Conservation (phyloP, 176 grass and related monocot genomes). For the Hsuehochloa calcarea region DNA sequence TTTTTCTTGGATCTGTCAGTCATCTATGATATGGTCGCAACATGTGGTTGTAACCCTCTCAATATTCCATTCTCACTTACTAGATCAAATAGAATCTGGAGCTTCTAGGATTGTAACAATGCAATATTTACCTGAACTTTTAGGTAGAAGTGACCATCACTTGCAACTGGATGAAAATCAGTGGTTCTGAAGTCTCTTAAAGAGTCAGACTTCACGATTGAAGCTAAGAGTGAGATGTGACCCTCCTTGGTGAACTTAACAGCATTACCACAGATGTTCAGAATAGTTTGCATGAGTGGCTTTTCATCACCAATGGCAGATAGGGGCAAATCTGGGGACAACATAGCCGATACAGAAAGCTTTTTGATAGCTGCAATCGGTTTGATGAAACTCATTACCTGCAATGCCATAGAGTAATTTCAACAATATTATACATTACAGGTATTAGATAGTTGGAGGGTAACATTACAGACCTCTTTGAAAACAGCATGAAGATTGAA, state of each 20-base stretch:
- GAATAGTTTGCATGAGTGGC: constrained; percentile 84
- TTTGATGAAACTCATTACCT: constrained; percentile 74
- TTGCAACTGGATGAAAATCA: constrained; percentile 65
- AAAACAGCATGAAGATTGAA: constrained; percentile 70
- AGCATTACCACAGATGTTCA: constrained; percentile 89
- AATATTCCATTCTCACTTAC: background rate
- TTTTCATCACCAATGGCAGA: constrained; percentile 86
- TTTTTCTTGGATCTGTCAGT: background rate
- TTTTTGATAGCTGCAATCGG: constrained; percentile 77
- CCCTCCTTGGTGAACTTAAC: constrained; percentile 98
- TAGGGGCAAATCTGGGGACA: constrained; percentile 82
- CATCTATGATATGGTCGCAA: background rate
- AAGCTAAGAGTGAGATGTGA: constrained; percentile 71
- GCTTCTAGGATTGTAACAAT: constrained; percentile 15
- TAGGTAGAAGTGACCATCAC: constrained; percentile 80
- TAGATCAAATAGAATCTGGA: background rate
- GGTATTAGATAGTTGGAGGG: constrained; percentile 26
- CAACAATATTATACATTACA: constrained; percentile 1
- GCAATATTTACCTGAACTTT: constrained; percentile 70
- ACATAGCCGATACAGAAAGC: constrained; percentile 64
- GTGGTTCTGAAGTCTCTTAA: constrained; percentile 70
- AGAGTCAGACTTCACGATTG: constrained; percentile 68
- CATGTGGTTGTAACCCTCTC: background rate
- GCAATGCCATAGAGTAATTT: constrained; percentile 25
- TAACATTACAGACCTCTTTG: constrained; percentile 49